Base-by-base conservation (phyloP, 345 rosid genomes). In the Populus pruinosa region DNA sequence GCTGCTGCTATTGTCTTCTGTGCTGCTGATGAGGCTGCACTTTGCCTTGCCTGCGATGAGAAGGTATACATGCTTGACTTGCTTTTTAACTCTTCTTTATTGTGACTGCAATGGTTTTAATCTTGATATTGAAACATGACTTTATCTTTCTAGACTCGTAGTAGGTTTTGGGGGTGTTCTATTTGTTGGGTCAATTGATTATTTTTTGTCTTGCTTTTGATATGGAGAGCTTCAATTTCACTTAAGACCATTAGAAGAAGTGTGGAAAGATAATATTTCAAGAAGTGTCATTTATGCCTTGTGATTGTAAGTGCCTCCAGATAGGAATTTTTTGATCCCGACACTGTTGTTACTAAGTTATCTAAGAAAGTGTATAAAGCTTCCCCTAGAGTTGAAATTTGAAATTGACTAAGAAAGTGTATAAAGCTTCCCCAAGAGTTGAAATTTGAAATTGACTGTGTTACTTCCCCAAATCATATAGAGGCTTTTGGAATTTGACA, bases 1-100 rank as follows among this genome's bases (percentile, higher is more conserved):
- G 91, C 94, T 72, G 91, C 92, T 63, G 98, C 98, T n/a, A 78
- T 85, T 69, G 86, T 91, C 62, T 94, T 92, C 85, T 94, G 97
- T 69, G 97, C 97, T 35, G 96, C 94, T 43, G 93, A 92, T 77
- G 96, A 92, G 86, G 96, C 97, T 20, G 91, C 96, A 18, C 94
- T 94, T 59, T 94, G 96, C 81, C 84, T 74, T 80, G 81, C 92
- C 80, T 94, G 97, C 77, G 98, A 92, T 73, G 88, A 88, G 29
- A 91, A 88, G 90, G 98, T 88, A 33, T 43, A 0, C 75, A 17
- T 70, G 33, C 16, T 66, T 25, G 36, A 18, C 12, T 50, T 9
- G 50, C 61, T 44, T 41, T 7, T 2, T 2, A 4, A n/a, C 23
- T 53, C 41, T 75, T 59, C 12, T 10, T 25, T 65, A 13, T 66